Evolutionary conservation across 1,284 basidiomycete genomes (phyloP).

Genomic region (Cutaneotrichosporon cyanovorans): DNA sequence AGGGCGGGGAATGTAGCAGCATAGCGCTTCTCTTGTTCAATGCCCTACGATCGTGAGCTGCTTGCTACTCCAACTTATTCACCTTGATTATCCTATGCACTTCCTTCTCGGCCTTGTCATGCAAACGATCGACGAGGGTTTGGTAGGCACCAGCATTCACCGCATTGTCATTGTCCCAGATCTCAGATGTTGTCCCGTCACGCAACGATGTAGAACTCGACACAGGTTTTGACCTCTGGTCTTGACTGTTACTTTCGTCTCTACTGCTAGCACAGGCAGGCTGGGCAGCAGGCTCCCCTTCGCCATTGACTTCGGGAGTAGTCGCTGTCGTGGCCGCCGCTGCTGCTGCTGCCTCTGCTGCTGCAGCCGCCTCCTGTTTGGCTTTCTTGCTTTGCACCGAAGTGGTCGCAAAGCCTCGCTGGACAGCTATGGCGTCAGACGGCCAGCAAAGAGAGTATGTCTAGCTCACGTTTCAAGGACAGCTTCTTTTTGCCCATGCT

Average conservation of each 20-base stretch:
- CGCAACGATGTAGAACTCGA: neutral
- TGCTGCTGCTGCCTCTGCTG: conserved; percentile 8
- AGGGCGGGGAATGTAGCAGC: conserved; percentile 61
- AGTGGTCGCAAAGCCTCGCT: conserved; percentile 71
- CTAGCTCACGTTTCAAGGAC: conserved; percentile 61
- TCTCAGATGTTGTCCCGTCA: conserved; percentile 19
- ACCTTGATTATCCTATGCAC: conserved; percentile 61
- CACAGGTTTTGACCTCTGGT: no score
- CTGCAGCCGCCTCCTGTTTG: neutral
- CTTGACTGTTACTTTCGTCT: no score
- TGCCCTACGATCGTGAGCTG: conserved; percentile 46
- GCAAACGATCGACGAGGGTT: conserved; percentile 65
- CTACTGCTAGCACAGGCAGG: no score
- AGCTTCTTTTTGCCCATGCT: conserved; percentile 78
- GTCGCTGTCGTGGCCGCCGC: neutral
- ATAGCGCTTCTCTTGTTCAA: conserved; percentile 75
- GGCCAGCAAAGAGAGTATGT: no score
- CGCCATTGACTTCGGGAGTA: neutral
- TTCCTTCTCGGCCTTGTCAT: conserved; percentile 86
- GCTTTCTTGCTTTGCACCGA: conserved; percentile 67
- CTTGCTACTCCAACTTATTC: conserved; percentile 5
- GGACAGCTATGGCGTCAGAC: conserved; percentile 25
- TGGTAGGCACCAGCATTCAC: conserved; percentile 27
- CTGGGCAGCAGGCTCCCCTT: no score
- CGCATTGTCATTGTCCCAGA: conserved; percentile 32